These are phyloP conservation scores for Lunasporangiospora selenospora DNA, from an alignment of 192 early-diverging fungal genomes.

Conservation along the genomic window DNA sequence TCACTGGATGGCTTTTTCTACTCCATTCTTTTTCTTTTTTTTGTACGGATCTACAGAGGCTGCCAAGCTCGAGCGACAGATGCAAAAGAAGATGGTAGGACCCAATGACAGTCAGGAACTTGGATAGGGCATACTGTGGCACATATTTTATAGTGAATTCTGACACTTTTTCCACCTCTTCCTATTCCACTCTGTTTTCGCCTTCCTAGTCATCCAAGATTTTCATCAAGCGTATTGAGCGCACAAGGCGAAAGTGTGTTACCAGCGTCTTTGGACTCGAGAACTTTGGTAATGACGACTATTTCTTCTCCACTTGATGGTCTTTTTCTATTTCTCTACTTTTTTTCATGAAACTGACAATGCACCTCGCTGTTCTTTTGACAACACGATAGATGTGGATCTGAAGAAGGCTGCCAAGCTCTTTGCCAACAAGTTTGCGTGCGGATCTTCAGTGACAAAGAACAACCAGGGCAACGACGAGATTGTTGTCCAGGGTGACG, in stretches of 20 bases:
- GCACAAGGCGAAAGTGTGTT: slow-evolving; percentile 94
- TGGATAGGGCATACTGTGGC: not conserved
- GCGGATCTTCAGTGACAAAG: slow-evolving; percentile 93
- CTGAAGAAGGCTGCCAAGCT: slow-evolving; percentile 96
- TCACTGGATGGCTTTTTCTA: slow-evolving; percentile 43
- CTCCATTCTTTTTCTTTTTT: too few relatives aligned
- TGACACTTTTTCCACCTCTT: not conserved
- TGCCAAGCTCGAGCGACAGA: slow-evolving; percentile 78
- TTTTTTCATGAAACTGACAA: not conserved
- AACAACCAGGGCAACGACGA: slow-evolving; percentile 93
- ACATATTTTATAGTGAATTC: not conserved
- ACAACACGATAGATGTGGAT: slow-evolving; percentile 90
- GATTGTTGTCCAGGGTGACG: slow-evolving; percentile 97
- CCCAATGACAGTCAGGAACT: slow-evolving; percentile 10
- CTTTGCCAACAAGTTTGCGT: slow-evolving; percentile 96
- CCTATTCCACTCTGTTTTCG: not conserved
- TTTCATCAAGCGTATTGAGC: slow-evolving; percentile 85
- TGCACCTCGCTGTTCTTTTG: too few relatives aligned
- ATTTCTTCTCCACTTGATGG: not conserved
- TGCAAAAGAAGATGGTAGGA: slow-evolving; percentile 77
- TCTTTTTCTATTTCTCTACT: slow-evolving; percentile 12
- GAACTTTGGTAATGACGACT: slow-evolving; percentile 74
- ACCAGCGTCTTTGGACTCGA: slow-evolving; percentile 87
- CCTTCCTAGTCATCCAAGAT: slow-evolving; percentile 65
- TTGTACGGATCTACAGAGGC: too few relatives aligned